Percentiles rank a stretch among this genome's conserved stretches.
Conservation (phyloP, 306 rosid species). For the Castanea sativa region DNA sequence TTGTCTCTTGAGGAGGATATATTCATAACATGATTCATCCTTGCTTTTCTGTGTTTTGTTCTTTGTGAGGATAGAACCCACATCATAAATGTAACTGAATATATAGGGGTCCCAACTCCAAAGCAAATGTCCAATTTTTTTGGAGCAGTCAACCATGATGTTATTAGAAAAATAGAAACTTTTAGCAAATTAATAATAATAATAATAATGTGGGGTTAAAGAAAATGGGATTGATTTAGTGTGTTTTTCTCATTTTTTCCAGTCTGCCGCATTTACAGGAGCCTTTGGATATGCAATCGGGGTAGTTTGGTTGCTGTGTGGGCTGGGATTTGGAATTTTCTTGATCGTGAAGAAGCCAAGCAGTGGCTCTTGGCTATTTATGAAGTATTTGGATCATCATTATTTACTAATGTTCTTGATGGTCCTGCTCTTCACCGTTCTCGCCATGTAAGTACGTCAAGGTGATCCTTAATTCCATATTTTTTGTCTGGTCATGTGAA, state of each 20-base stretch:
- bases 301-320: conserved; percentile 63
- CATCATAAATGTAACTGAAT: not conserved
- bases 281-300: conserved; percentile 66
- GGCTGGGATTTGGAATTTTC: conserved; percentile 46
- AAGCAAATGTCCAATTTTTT: not conserved
- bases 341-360: conserved; percentile 30
- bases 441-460: conserved; percentile 50
- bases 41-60: not conserved
- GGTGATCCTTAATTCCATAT: not conserved
- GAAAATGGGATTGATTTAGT: conserved; percentile 30
- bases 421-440: conserved; percentile 46
- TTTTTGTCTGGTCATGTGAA: not conserved
- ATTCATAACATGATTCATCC: too few species aligned
- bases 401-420: conserved; percentile 36
- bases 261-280: conserved; percentile 94
- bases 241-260: conserved; percentile 60
- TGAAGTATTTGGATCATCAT: conserved; percentile 32
- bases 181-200: not conserved
- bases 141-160: not conserved
- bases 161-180: not conserved
- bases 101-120: not conserved
- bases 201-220: not conserved
- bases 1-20: not conserved
- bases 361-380: conserved; percentile 31
- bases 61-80: not conserved